These are phyloP conservation scores for Mycena latifolia DNA, from an alignment of 768 basidiomycete genomes.

Conservation along the genomic window DNA sequence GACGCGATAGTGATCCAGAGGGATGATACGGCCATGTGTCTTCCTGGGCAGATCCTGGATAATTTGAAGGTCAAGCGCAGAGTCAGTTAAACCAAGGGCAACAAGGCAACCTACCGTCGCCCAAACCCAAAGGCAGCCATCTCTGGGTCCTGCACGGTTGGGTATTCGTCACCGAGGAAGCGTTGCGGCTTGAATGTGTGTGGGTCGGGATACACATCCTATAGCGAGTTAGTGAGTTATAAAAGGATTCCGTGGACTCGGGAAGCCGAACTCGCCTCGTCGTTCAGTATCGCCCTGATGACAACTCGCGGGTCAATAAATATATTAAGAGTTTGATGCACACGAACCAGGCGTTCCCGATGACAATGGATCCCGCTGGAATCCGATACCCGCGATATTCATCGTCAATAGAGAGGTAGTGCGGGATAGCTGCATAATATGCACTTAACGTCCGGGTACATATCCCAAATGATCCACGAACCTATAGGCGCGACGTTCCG, in stretches of 20 bases:
- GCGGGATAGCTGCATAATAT: constrained; percentile 50
- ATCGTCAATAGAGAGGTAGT: constrained; percentile 46
- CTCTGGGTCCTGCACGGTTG: constrained; percentile 29
- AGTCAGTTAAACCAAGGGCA: no score
- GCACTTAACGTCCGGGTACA: no score
- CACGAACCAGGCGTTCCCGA: constrained; percentile 41
- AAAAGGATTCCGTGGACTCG: no score
- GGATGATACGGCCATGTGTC: constrained; percentile 38
- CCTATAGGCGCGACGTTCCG: constrained; percentile 16
- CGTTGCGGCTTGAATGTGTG: constrained; percentile 52
- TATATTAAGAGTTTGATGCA: not conserved
- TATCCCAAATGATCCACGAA: not conserved
- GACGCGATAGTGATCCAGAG: constrained; percentile 43
- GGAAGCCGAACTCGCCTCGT: no score
- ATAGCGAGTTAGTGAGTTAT: no score
- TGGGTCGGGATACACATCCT: constrained; percentile 49
- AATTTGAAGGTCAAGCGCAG: no score
- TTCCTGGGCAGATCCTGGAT: constrained; percentile 34
- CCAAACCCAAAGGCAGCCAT: constrained; percentile 41
- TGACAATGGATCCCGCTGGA: constrained; percentile 43
- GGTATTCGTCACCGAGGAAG: constrained; percentile 44
- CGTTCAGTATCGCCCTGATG: not conserved
- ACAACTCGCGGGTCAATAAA: no score
- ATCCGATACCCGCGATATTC: constrained; percentile 51
- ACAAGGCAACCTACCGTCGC: constrained; percentile 30